A percentile compares a stretch with the other conserved stretches of the same genome.
Conservation (phyloP, 2,329 filamentous ascomycete genomes). For the Byssochlamys sp. region DNA sequence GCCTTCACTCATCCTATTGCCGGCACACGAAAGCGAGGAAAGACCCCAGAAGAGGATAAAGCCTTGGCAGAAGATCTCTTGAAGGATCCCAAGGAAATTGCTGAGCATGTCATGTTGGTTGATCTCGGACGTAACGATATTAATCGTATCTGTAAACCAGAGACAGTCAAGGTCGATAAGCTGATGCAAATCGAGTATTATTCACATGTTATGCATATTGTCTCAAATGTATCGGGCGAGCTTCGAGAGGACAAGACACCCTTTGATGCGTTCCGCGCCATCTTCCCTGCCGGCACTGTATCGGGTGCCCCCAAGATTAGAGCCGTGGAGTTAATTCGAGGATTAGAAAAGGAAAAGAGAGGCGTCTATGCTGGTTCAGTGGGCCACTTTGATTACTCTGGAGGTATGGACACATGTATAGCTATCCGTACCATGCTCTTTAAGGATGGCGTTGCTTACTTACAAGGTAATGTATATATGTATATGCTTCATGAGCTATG, state of each 20-base stretch:
- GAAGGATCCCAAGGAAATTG: slow-evolving; percentile 77
- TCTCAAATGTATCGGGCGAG: slow-evolving; percentile 89
- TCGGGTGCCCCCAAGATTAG: slow-evolving; percentile 90
- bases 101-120: slow-evolving; percentile 95
- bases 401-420: slow-evolving; percentile 83
- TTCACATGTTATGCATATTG: slow-evolving; percentile 92
- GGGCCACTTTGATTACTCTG: slow-evolving; percentile 92
- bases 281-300: slow-evolving; percentile 94
- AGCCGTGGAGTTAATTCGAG: slow-evolving; percentile 93
- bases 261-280: slow-evolving; percentile 90
- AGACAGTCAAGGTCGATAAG: slow-evolving; percentile 79
- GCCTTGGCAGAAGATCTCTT: slow-evolving; percentile 66
- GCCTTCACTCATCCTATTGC: slow-evolving; percentile 96
- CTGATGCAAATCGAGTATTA: slow-evolving; percentile 92
- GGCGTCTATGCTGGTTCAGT: slow-evolving; percentile 93
- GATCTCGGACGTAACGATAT: slow-evolving; percentile 93
- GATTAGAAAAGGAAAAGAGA: slow-evolving; percentile 85
- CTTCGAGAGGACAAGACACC: slow-evolving; percentile 72
- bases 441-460: slow-evolving; percentile 81
- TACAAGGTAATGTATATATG: no score
- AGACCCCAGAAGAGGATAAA: slow-evolving; percentile 70
- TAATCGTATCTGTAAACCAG: slow-evolving; percentile 86
- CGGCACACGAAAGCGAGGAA: slow-evolving; percentile 82
- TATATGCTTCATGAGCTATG: no score
- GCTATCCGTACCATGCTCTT: slow-evolving; percentile 84